Conservation (phyloP, 345 rosid species). For the Gossypium turneri region DNA sequence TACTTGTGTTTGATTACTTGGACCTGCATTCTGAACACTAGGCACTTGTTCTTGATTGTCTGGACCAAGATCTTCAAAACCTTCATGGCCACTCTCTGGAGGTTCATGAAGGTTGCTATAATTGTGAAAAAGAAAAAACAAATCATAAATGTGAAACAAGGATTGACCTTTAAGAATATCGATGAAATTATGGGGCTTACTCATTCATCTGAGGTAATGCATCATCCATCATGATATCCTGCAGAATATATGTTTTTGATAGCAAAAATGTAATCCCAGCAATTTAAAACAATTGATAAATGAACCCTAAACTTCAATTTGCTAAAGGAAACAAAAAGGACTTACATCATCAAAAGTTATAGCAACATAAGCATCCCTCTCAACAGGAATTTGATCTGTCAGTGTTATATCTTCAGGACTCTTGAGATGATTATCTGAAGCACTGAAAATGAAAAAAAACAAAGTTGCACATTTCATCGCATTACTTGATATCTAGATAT, state of each 20-base stretch:
- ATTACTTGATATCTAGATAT: background rate
- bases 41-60: constrained; percentile 28
- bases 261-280: constrained; percentile 6
- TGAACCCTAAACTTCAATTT: background rate
- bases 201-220: constrained; percentile 26
- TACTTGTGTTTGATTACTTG: constrained; percentile 32
- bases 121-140: constrained; percentile 7
- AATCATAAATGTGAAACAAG: background rate
- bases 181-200: constrained; percentile 29
- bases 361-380: constrained; percentile 56
- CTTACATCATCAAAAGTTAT: constrained; percentile 68
- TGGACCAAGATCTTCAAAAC: constrained; percentile 22
- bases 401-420: constrained; percentile 73
- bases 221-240: constrained; percentile 40
- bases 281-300: constrained; percentile 1
- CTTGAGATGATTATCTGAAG: constrained; percentile 46
- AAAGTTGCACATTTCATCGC: background rate
- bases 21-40: constrained; percentile 27
- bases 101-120: constrained; percentile 27
- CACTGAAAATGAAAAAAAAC: constrained; percentile 25
- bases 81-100: constrained; percentile 19
- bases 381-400: constrained; percentile 69
- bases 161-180: background rate
- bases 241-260: constrained; percentile 15
- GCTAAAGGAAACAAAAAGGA: background rate